These are phyloP conservation scores for Hypoxylon crocopeplum DNA, from an alignment of 495 filamentous ascomycete genomes.

Conservation along the genomic window DNA sequence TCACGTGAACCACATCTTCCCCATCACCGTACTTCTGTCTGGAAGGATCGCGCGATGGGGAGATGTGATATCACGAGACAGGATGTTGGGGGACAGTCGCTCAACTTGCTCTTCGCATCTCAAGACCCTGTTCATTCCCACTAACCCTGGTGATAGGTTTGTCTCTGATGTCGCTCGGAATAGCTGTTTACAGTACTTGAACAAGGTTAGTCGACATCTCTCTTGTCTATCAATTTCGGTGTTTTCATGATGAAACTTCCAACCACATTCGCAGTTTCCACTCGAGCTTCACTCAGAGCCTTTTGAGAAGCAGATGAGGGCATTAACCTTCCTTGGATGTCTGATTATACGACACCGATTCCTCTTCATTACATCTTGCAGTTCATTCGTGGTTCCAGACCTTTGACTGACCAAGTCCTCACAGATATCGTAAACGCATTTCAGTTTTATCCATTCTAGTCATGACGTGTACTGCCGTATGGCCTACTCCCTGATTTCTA, in stretches of 20 bases:
- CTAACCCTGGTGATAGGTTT: constrained; percentile 13
- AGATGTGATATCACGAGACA: not conserved
- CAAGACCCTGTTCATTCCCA: not conserved
- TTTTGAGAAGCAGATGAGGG: constrained; percentile 63
- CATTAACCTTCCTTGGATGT: constrained; percentile 70
- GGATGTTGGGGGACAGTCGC: constrained; percentile 8
- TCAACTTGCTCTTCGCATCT: not conserved
- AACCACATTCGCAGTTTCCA: constrained; percentile 74
- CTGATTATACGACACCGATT: constrained; percentile 51
- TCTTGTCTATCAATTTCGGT: constrained; percentile 1
- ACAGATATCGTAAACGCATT: not conserved
- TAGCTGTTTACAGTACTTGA: not conserved
- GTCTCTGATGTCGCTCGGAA: not conserved
- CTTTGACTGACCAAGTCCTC: constrained; percentile 9
- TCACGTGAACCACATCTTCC: not conserved
- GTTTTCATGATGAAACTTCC: constrained; percentile 63
- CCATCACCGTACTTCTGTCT: not conserved
- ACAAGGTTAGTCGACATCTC: constrained; percentile 31
- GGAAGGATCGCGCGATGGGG: no score
- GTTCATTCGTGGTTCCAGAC: not conserved
- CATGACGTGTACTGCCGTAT: no score
- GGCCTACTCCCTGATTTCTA: no score
- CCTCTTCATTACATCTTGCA: constrained; percentile 1
- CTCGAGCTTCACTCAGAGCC: constrained; percentile 66
- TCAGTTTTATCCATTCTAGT: no score